Conservation (phyloP, 345 rosid species). For the Acer negundo region DNA sequence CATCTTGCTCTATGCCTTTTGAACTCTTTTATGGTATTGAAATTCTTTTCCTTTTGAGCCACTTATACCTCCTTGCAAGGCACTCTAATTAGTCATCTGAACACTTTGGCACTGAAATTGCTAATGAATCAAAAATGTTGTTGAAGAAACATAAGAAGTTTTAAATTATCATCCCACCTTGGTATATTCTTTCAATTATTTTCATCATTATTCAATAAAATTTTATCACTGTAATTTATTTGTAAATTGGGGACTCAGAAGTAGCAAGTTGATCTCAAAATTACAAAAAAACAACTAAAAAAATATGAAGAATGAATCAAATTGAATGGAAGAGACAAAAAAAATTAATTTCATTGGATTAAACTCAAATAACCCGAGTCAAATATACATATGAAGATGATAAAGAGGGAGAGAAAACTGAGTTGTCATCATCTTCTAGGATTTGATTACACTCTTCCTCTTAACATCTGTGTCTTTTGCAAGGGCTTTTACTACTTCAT, state of each 20-base stretch:
- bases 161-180: not conserved
- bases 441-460: constrained; percentile 27
- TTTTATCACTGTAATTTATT: not conserved
- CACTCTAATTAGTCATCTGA: not conserved
- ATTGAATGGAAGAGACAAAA: constrained; percentile 5
- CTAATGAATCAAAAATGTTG: not conserved
- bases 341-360: constrained; percentile 19
- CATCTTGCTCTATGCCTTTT: not conserved
- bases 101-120: not conserved
- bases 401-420: constrained; percentile 19
- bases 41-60: not conserved
- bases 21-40: not conserved
- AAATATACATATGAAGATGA: constrained; percentile 10
- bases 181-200: not conserved
- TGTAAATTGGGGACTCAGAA: not conserved
- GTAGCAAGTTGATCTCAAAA: not conserved
- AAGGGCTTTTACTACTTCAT: constrained; percentile 24
- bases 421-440: too few species aligned
- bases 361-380: constrained; percentile 25
- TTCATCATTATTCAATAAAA: not conserved
- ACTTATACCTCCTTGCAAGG: not conserved
- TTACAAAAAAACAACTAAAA: not conserved
- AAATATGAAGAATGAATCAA: not conserved
- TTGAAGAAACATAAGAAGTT: not conserved
- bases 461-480: not conserved